phyloP scores from a whole-genome alignment of 1,284 basidiomycete genomes.

The Ceratobasidium sp. region DNA sequence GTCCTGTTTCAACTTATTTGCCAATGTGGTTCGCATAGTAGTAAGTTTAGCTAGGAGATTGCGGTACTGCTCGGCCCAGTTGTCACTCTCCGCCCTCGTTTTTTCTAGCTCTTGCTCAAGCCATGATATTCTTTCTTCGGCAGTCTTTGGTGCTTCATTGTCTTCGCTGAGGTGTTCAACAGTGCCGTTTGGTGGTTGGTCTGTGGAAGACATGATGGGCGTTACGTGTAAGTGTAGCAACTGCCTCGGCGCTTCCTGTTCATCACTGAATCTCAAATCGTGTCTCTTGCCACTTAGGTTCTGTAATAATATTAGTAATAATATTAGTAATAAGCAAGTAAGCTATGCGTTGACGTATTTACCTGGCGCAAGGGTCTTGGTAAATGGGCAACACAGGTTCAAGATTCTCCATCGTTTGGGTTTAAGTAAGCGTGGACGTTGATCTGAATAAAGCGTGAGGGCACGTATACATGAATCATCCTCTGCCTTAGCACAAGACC shows the following conservation, averaged over 20 bases:
- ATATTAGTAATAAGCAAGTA: no score
- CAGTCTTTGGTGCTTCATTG: slow-evolving; percentile 12
- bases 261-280: slow-evolving; percentile 21
- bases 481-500: no score
- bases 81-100: slow-evolving; percentile 79
- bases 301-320: no score
- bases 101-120: slow-evolving; percentile 52
- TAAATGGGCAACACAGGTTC: no score
- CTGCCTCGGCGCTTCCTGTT: slow-evolving; percentile 6
- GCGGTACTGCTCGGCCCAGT: slow-evolving; percentile 83
- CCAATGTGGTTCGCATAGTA: slow-evolving; percentile 90
- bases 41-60: slow-evolving; percentile 88
- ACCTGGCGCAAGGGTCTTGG: no score
- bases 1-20: slow-evolving; percentile 94
- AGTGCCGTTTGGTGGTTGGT: slow-evolving; percentile 24
- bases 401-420: no score
- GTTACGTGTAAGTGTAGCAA: slow-evolving; percentile 18
- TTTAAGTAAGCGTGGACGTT: no score
- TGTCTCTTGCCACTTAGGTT: no score
- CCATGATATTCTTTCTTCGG: slow-evolving; percentile 39
- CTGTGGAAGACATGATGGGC: slow-evolving; percentile 22
- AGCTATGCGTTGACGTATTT: no score
- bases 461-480: no score
- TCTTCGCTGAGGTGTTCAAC: neutral
- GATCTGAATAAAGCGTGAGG: no score